These are phyloP conservation scores for Potentilla sterilis DNA, from an alignment of 306 rosid genomes.

Conservation along the genomic window DNA sequence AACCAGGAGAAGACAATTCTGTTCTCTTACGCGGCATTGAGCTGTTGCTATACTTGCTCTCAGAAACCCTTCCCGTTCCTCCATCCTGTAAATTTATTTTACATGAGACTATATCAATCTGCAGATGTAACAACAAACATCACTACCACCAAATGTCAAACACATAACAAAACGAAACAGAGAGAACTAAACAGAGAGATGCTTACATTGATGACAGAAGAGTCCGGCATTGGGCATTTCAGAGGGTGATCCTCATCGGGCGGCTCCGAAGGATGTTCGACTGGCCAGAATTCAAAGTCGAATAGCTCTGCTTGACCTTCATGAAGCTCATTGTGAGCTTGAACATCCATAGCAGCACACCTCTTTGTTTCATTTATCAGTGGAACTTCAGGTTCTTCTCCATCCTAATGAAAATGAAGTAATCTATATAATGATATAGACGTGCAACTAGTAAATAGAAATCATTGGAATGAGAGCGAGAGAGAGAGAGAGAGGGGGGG, in stretches of 20 bases:
- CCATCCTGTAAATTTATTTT: constrained; percentile 57
- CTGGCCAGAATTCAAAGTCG: constrained; percentile 74
- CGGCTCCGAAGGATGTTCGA: constrained; percentile 89
- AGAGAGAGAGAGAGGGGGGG: background rate
- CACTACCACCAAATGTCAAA: constrained; percentile 10
- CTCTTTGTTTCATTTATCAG: constrained; percentile 32
- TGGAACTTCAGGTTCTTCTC: constrained; percentile 43
- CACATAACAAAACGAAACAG: background rate
- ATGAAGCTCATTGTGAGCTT: constrained; percentile 6
- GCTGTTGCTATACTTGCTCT: constrained; percentile 29
- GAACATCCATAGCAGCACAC: constrained; percentile 35
- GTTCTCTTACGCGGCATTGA: constrained; percentile 46
- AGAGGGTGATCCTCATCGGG: constrained; percentile 91
- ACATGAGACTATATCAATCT: constrained; percentile 23
- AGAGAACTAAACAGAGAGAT: background rate
- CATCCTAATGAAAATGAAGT: constrained; percentile 27
- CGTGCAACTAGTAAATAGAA: background rate
- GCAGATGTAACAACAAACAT: constrained; percentile 20
- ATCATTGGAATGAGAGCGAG: background rate
- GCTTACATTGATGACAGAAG: constrained; percentile 73
- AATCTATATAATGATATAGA: background rate
- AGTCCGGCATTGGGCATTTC: constrained; percentile 86
- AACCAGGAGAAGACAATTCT: constrained; percentile 36
- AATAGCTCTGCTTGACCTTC: constrained; percentile 36
- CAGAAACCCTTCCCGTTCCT: constrained; percentile 50